These are phyloP conservation scores for Liriodendron chinense DNA, from an alignment of 164 flowering plant genomes.

Conservation along the genomic window DNA sequence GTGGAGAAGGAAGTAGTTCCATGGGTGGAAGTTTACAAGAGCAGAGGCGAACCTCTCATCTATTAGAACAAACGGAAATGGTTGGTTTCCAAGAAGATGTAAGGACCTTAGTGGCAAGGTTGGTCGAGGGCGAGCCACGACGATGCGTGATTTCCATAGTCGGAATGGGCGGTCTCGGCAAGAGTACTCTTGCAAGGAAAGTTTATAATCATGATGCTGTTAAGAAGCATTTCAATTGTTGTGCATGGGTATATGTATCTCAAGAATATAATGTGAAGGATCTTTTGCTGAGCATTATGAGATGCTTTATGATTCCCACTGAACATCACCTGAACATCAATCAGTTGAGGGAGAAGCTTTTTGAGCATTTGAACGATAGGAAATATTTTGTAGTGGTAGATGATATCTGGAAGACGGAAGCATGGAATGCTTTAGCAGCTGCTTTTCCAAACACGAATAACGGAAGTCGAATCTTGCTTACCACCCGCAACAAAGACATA, in stretches of 20 bases:
- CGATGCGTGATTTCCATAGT: not conserved
- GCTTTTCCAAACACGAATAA: not conserved
- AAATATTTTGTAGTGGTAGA: constrained; percentile 1
- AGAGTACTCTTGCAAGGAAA: not conserved
- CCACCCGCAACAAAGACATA: constrained; percentile 2
- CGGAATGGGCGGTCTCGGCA: not conserved
- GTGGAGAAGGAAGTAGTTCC: not conserved
- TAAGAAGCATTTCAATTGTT: not conserved
- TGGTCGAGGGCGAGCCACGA: not conserved
- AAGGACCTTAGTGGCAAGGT: not conserved
- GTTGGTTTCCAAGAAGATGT: not conserved
- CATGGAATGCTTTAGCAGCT: not conserved
- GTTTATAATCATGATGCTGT: not conserved
- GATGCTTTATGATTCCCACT: not conserved
- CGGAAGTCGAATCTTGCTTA: constrained; percentile 4
- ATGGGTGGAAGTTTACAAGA: not conserved
- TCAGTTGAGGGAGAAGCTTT: not conserved
- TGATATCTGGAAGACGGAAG: constrained; percentile 3
- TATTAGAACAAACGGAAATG: not conserved
- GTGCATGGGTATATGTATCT: not conserved
- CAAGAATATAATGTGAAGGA: not conserved
- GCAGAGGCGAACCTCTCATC: not conserved
- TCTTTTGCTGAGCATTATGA: not conserved
- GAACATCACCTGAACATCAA: not conserved
- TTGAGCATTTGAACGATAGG: not conserved